Percentiles rank a stretch among this genome's conserved stretches.
Conservation (phyloP, 1,139 yeast genomes). For the Candida glucosophila region DNA sequence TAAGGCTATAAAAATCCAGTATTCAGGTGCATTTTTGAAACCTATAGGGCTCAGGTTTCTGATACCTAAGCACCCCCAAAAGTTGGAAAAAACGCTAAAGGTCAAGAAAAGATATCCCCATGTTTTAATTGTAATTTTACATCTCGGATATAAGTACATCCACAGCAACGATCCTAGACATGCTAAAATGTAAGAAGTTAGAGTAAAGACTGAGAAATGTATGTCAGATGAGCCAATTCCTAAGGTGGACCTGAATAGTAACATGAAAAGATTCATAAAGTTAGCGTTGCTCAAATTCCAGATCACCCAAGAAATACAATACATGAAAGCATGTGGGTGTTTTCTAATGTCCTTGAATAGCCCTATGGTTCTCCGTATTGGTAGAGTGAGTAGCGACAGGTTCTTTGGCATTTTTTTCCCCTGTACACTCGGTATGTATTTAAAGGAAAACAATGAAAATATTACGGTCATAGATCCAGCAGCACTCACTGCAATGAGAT, state of each 20-base stretch:
- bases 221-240: constrained; percentile 33
- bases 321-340: constrained; percentile 30
- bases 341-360: constrained; percentile 18
- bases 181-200: constrained; percentile 28
- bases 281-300: constrained; percentile 35
- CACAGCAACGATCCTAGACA: constrained; percentile 29
- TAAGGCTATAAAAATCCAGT: constrained; percentile 34
- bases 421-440: constrained; percentile 23
- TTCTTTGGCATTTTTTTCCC: constrained; percentile 20
- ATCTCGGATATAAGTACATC: constrained; percentile 28
- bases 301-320: constrained; percentile 35
- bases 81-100: constrained; percentile 24
- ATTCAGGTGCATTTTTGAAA: constrained; percentile 36
- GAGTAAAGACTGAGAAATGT: constrained; percentile 33
- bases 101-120: constrained; percentile 28
- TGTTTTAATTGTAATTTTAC: constrained; percentile 16
- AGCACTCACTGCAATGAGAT: constrained; percentile 30
- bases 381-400: constrained; percentile 14
- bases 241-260: constrained; percentile 33
- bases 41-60: constrained; percentile 19
- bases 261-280: constrained; percentile 27
- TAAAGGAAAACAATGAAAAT: constrained; percentile 18
- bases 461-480: constrained; percentile 30
- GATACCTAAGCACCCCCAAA: constrained; percentile 39
- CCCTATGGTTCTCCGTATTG: constrained; percentile 17